Percentiles rank a stretch among this genome's conserved stretches.
Conservation (phyloP, 139 green algal genomes). For the Picochlorum sp. region DNA sequence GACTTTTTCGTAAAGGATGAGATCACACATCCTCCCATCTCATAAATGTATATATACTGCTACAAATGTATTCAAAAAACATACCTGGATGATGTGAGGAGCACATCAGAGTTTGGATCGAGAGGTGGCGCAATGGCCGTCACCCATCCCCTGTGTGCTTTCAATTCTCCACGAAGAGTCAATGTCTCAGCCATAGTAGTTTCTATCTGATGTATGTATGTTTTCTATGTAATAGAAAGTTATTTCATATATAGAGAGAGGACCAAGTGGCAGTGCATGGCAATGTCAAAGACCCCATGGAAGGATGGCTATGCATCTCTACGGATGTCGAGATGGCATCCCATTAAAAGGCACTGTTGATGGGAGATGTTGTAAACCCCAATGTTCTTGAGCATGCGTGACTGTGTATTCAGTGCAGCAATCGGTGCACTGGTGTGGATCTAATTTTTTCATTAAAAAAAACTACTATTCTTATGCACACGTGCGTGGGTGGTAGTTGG, state of each 20-base stretch:
- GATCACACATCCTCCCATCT: neutral
- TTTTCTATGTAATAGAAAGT: neutral
- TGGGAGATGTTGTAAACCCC: too few relatives aligned
- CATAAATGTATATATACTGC: neutral
- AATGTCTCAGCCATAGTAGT: constrained; percentile 71
- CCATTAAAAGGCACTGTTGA: too few relatives aligned
- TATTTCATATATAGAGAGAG: too few relatives aligned
- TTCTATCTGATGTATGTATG: neutral
- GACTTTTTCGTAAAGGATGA: neutral
- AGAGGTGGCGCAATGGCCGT: constrained; percentile 90
- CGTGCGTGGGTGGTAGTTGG: neutral
- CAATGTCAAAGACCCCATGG: neutral
- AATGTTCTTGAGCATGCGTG: neutral
- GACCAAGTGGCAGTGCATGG: neutral
- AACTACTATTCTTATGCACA: neutral
- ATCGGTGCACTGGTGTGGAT: neutral
- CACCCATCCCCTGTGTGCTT: constrained; percentile 70
- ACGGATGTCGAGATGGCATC: too few relatives aligned
- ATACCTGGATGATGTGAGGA: constrained; percentile 87
- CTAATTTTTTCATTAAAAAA: too few relatives aligned
- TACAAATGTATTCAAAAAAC: constrained; percentile 6
- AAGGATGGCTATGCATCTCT: too few relatives aligned
- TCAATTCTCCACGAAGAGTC: constrained; percentile 60
- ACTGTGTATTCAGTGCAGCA: neutral
- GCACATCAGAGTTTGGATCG: constrained; percentile 83